Conservation (phyloP, 257 asterid species). For the Plantago elongata region DNA sequence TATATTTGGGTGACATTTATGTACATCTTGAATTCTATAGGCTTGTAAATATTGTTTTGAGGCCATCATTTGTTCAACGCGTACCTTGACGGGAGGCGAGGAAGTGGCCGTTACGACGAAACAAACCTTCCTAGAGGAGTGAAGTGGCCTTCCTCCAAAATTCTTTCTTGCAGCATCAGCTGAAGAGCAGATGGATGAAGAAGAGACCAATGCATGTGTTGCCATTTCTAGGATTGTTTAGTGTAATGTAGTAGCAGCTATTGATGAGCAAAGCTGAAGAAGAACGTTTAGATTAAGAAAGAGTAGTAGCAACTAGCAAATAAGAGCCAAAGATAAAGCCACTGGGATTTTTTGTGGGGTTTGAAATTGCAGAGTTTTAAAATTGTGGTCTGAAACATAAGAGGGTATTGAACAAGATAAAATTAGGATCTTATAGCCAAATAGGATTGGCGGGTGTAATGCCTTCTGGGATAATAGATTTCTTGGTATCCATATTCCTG, state of each 20-base stretch:
- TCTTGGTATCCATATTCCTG: neutral
- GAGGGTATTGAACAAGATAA: constrained; percentile 33
- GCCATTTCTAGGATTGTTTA: constrained; percentile 45
- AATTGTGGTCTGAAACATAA: constrained; percentile 49
- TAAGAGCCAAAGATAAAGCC: constrained; percentile 16
- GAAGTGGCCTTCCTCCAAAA: constrained; percentile 52
- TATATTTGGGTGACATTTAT: no score
- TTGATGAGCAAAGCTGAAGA: constrained; percentile 6
- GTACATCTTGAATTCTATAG: neutral
- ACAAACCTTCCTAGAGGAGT: constrained; percentile 53
- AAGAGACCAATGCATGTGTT: constrained; percentile 82
- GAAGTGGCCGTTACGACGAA: constrained; percentile 65
- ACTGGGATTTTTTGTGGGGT: constrained; percentile 37
- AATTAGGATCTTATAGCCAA: constrained; percentile 46
- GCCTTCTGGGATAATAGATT: constrained; percentile 1
- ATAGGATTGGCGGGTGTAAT: constrained; percentile 40
- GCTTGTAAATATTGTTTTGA: neutral
- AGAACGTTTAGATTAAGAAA: neutral
- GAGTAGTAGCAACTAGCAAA: constrained; percentile 23
- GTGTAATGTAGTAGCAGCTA: neutral
- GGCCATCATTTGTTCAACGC: neutral
- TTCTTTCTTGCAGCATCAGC: constrained; percentile 66
- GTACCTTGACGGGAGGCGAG: constrained; percentile 84
- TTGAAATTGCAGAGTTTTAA: constrained; percentile 16
- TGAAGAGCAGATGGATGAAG: constrained; percentile 82